Base-by-base conservation (phyloP, 2,329 filamentous ascomycete species). In the Dothideomycetidae sp. region DNA sequence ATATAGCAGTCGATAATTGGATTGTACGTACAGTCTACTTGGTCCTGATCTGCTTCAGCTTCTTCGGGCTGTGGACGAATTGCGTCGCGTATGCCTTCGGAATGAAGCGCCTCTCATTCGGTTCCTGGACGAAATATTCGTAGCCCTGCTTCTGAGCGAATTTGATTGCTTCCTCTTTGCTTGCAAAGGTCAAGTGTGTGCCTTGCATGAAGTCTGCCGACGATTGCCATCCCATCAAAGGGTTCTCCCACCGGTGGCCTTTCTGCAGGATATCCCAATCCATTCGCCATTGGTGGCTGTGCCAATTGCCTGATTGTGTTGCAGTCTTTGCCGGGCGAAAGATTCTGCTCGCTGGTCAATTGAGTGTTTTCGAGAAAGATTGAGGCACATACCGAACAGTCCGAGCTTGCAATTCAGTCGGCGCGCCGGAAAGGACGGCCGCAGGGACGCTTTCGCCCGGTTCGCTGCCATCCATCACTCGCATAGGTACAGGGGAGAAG, bases 61-160 rank as follows among this genome's bases (percentile, higher is more conserved):
- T 90, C 61, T 74, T 78, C 10, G 81, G 66, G 44, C 76, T 76
- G 66, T 92, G 86, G 46, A 86, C 56, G 62, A 96, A 98, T 67
- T 96, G 93, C 63, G 93, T 92, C 43, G 90, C 88, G 59, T 98
- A 98, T 9, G 83, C 81, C 74, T 98, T 98, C 43, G 85, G 82
- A 11, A 75, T 66, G 51, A 94, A 78, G 54, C 78, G 81, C 55
- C 90, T 76, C 61, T 75, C 74, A 54, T 94, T 92, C 23, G 90
- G 88, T 64, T 96, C 90, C 68, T 96, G 90, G 15, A 98, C 86
- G 58, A 90, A 96, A 63, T 93, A 98, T 58, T 98, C 88, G 58
- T 98, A 98, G 23, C 92, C 90, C 62, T 98, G 90, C 72, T 96
- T 98, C 66, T 96, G 81, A 15, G 92, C 90, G 55, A 98, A 98